A percentile compares a stretch with the other conserved stretches of the same genome.
Conservation (phyloP, 805 yeast species). For the Wickerhamomyces xylosicus region DNA sequence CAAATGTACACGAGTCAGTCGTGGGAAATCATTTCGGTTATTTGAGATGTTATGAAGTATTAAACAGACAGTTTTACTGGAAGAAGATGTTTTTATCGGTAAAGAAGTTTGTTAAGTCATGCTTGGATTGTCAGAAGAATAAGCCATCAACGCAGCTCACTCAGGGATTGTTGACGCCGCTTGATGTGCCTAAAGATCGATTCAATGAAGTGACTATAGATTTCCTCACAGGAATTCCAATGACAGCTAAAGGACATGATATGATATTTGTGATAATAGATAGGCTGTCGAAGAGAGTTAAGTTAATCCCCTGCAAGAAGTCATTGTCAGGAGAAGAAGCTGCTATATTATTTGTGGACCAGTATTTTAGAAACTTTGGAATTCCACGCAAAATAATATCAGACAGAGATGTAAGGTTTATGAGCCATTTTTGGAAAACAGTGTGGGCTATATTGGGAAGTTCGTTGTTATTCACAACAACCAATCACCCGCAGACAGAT, state of each 20-base stretch:
- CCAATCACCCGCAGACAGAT: background rate
- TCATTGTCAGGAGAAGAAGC: background rate
- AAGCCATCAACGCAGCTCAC: conserved; percentile 1
- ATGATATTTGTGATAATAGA: background rate
- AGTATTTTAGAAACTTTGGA: background rate
- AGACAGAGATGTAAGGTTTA: background rate
- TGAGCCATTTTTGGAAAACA: background rate
- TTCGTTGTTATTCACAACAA: background rate
- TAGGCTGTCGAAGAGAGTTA: background rate
- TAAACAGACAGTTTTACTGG: background rate
- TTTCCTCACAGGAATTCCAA: background rate
- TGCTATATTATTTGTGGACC: background rate
- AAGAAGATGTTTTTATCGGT: background rate
- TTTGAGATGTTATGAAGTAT: background rate
- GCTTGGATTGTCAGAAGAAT: background rate
- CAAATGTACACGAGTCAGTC: background rate
- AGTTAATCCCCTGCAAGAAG: background rate
- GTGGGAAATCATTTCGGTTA: background rate
- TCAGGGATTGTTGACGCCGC: background rate
- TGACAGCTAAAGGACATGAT: background rate
- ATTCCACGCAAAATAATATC: background rate
- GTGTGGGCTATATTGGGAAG: background rate
- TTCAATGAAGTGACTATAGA: background rate
- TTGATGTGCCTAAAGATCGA: background rate
- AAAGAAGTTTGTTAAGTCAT: background rate